Conservation (phyloP, 2,329 filamentous ascomycete genomes). For the Pyrenophora tritici-repentis region DNA sequence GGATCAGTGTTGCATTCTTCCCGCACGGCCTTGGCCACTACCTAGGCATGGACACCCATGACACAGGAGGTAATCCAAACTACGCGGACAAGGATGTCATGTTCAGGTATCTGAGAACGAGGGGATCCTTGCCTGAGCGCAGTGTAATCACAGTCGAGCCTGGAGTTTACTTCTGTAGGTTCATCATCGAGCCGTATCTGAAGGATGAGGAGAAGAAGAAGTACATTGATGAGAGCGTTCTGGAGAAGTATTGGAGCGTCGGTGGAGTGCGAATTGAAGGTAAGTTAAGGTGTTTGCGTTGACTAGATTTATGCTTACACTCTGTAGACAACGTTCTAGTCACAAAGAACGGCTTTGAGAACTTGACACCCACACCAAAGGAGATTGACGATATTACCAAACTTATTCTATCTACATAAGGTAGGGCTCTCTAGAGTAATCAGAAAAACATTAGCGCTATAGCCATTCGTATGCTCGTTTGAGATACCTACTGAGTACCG, state of each 20-base stretch:
- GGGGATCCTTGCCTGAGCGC: constrained; percentile 74
- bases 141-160: constrained; percentile 95
- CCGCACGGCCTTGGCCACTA: constrained; percentile 59
- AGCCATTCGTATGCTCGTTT: too few relatives aligned
- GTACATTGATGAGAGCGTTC: constrained; percentile 67
- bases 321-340: constrained; percentile 76
- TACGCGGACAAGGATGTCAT: constrained; percentile 74
- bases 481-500: too few relatives aligned
- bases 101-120: constrained; percentile 84
- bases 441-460: too few relatives aligned
- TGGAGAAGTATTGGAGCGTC: constrained; percentile 74
- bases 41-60: constrained; percentile 59
- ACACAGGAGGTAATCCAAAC: constrained; percentile 55
- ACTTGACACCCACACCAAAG: constrained; percentile 81
- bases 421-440: too few relatives aligned
- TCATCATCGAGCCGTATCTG: constrained; percentile 73
- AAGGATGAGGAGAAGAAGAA: constrained; percentile 63
- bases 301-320: constrained; percentile 8
- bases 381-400: constrained; percentile 68
- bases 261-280: constrained; percentile 89
- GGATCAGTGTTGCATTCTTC: constrained; percentile 56
- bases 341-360: constrained; percentile 77
- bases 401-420: constrained; percentile 53
- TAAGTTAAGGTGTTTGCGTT: constrained; percentile 9
- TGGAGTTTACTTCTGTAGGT: constrained; percentile 78